Base-by-base conservation (phyloP, 2,329 filamentous ascomycete genomes). In the Grosmannia penicillata region DNA sequence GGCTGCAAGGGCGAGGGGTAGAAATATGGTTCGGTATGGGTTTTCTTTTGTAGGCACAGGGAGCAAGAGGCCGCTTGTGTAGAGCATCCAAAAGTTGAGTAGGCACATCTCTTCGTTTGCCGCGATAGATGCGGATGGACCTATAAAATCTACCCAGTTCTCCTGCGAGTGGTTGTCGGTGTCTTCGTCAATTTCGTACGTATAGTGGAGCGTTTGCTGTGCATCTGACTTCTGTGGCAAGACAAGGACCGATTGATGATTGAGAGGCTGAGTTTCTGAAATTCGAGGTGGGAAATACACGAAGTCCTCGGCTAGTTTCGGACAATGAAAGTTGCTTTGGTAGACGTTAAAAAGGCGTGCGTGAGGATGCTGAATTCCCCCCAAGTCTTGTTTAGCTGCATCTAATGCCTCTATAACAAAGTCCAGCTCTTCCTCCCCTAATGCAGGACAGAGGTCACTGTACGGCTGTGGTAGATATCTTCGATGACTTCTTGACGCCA, bases 1-100 rank as follows among this genome's bases (percentile, higher is more conserved):
- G 8, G 36, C 36, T 8, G 30, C 17, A 7, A 38, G 29, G 11
- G 36, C 36, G 29, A 38, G 25, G 17, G 36, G 36, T 8, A 38
- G 10, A 17, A 32, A 33, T 15, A 38, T 38, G 36, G 36, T 27
- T 6, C 23, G 29, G 29, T 26, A 38, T 4, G 36, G 36, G 23
- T 33, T 38, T 22, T 38, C 36, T 5, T 7, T 15, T 6, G 22
- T 28, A 5, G 36, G 29, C 22, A 33, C 27, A 10, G 36, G 8
- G 19, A 38, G 10, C 36, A 38, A 32, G 17, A 38, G 14, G 25
- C 29, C 27, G 36, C 29, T 38, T 6, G 29, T 32, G 23, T 26
- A 15, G 23, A 6, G 11, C 6, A 38, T 10, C 36, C 29, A 38
- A 29, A 32, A 22, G 22, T 32, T 15, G 10, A 38, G 28, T 29